Percentiles rank a stretch among this genome's conserved stretches.
phyloP scores from a whole-genome alignment of 768 basidiomycete species.

The Naganishia kalamii region DNA sequence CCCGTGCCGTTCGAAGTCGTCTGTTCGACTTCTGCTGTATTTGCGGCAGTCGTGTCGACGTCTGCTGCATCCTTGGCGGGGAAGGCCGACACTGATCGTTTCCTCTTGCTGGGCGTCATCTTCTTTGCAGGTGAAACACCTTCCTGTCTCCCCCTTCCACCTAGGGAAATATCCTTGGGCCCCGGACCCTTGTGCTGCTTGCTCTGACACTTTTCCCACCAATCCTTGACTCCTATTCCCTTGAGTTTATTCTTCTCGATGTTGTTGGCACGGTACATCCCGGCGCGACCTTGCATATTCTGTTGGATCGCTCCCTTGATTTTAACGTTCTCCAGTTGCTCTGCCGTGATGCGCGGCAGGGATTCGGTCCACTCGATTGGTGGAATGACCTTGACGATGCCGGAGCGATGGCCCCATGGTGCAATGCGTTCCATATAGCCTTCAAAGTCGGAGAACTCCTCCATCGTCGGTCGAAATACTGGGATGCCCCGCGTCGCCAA shows the following conservation, averaged over 20 bases:
- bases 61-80: conserved; percentile 1
- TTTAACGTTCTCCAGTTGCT: conserved; percentile 61
- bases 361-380: conserved; percentile 79
- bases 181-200: conserved; percentile 32
- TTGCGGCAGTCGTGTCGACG: neutral
- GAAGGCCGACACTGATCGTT: neutral
- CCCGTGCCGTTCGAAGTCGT: conserved; percentile 20
- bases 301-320: conserved; percentile 90
- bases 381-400: conserved; percentile 93
- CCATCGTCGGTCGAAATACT: conserved; percentile 89
- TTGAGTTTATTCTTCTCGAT: conserved; percentile 59
- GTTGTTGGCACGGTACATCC: conserved; percentile 60
- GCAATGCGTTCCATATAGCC: conserved; percentile 78
- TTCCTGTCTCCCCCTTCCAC: conserved; percentile 2
- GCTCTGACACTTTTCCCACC: conserved; percentile 41
- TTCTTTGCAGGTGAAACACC: conserved; percentile 6
- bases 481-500: conserved; percentile 64
- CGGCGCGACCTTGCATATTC: conserved; percentile 74
- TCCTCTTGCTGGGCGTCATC: conserved; percentile 18
- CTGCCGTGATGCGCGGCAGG: conserved; percentile 65
- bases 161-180: conserved; percentile 30
- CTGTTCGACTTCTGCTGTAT: neutral
- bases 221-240: conserved; percentile 41
- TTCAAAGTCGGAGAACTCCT: conserved; percentile 84
- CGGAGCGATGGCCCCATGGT: conserved; percentile 81